These are phyloP conservation scores for Aphanomyces stellatus DNA, from an alignment of 352 stramenopile genomes.

Conservation along the genomic window DNA sequence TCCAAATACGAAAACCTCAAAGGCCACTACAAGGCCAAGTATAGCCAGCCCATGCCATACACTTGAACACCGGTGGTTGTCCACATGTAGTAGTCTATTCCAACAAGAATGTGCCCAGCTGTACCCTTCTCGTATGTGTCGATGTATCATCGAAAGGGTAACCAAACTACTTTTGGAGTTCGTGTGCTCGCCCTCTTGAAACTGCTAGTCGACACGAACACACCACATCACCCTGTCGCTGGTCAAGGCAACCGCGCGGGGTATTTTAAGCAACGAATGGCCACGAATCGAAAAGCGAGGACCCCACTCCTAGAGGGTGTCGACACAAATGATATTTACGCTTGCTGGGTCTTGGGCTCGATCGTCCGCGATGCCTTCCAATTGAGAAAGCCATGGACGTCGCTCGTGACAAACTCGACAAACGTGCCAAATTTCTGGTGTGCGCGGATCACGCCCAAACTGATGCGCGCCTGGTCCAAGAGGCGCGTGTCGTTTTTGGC, in stretches of 20 bases:
- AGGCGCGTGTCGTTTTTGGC: constrained; percentile 32
- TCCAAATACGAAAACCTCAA: constrained; percentile 62
- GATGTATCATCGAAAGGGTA: no score
- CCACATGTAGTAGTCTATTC: not conserved
- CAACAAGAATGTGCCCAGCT: no score
- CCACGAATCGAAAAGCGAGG: no score
- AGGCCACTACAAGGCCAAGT: constrained; percentile 73
- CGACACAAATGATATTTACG: not conserved
- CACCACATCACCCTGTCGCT: no score
- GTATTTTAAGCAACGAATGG: no score
- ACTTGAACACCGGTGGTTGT: not conserved
- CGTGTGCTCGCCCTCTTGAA: no score
- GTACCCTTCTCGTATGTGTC: no score
- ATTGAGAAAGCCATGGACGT: constrained; percentile 55
- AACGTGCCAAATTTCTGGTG: constrained; percentile 63
- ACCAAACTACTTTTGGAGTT: no score
- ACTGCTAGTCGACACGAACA: no score
- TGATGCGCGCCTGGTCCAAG: constrained; percentile 60
- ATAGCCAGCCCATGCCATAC: constrained; percentile 17
- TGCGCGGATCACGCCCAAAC: constrained; percentile 50
- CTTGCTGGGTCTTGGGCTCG: not conserved
- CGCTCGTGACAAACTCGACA: constrained; percentile 51
- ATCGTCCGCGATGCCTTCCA: constrained; percentile 72
- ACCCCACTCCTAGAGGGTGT: no score
- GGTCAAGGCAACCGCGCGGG: no score